These are phyloP conservation scores for Chimonanthus salicifolius DNA, from an alignment of 164 flowering plant species.

Conservation along the genomic window DNA sequence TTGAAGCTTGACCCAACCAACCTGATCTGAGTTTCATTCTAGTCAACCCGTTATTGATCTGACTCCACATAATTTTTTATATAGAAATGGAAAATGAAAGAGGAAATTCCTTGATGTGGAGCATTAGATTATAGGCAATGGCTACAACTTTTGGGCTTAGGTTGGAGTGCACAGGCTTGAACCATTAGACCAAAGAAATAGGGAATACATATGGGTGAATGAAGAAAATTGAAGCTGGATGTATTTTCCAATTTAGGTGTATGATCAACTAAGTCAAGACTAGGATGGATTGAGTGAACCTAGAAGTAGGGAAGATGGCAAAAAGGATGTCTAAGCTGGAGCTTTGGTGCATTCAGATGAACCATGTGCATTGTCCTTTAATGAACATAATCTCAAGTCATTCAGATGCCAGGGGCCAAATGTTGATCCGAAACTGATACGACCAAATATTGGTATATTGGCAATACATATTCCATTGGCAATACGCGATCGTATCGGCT, in stretches of 20 bases:
- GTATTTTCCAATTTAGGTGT: constrained; percentile 1
- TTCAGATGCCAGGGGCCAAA: constrained; percentile 12
- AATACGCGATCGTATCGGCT: background rate
- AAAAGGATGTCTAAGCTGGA: constrained; percentile 8
- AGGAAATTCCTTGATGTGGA: constrained; percentile 4
- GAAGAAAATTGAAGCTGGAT: constrained; percentile 1
- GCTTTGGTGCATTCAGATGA: constrained; percentile 7
- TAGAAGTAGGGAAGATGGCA: background rate
- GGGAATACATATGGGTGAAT: background rate
- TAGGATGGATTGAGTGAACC: background rate
- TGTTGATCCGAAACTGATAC: constrained; percentile 2
- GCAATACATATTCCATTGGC: background rate
- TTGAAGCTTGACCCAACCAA: no score
- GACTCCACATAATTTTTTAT: no score
- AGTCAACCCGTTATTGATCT: no score
- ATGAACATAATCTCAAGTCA: background rate
- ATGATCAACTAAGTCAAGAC: constrained; percentile 1
- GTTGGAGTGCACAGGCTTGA: constrained; percentile 6
- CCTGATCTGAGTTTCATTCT: no score
- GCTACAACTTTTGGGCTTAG: constrained; percentile 2
- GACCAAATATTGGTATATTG: background rate
- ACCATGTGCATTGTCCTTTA: constrained; percentile 9
- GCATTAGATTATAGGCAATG: constrained; percentile 5
- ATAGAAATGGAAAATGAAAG: no score
- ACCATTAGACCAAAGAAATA: background rate